Percentiles rank a stretch among this genome's conserved stretches.
These are phyloP conservation scores for Forsythia suspensa DNA, from an alignment of 257 asterid genomes.

Conservation along the genomic window DNA sequence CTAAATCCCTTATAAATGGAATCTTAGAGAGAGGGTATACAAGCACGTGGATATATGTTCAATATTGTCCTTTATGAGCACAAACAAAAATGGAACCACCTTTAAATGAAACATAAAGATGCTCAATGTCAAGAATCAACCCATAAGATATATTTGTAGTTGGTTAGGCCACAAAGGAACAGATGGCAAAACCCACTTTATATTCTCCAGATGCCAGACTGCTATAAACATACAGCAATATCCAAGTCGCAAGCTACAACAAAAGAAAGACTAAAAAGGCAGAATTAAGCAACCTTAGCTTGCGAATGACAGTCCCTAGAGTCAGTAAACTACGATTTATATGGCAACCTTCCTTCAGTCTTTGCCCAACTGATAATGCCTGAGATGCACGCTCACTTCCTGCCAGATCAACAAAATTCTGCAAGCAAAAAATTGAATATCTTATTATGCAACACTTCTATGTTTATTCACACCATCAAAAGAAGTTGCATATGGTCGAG, in stretches of 20 bases:
- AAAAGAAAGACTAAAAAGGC: neutral
- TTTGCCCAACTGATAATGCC: conserved; percentile 88
- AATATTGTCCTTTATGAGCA: neutral
- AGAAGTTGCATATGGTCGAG: conserved; percentile 13
- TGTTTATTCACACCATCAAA: conserved; percentile 20
- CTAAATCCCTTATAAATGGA: conserved; percentile 8
- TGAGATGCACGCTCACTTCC: conserved; percentile 99
- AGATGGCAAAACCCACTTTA: neutral
- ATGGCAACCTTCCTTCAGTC: conserved; percentile 99
- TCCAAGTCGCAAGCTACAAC: neutral
- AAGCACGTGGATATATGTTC: neutral
- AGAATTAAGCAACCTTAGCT: conserved; percentile 65
- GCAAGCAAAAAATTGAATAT: conserved; percentile 33
- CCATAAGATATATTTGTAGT: neutral
- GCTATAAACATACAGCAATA: neutral
- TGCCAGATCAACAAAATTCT: conserved; percentile 99
- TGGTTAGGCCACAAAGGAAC: neutral
- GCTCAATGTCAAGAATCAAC: conserved; percentile 15
- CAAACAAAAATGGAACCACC: neutral
- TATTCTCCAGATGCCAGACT: neutral
- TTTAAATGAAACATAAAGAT: conserved; percentile 14
- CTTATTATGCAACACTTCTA: conserved; percentile 7
- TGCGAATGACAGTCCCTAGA: conserved; percentile 91
- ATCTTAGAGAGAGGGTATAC: neutral
- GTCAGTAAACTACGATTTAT: conserved; percentile 97